Base-by-base conservation (phyloP, 1,284 basidiomycete species). In the Inonotus obliquus region DNA sequence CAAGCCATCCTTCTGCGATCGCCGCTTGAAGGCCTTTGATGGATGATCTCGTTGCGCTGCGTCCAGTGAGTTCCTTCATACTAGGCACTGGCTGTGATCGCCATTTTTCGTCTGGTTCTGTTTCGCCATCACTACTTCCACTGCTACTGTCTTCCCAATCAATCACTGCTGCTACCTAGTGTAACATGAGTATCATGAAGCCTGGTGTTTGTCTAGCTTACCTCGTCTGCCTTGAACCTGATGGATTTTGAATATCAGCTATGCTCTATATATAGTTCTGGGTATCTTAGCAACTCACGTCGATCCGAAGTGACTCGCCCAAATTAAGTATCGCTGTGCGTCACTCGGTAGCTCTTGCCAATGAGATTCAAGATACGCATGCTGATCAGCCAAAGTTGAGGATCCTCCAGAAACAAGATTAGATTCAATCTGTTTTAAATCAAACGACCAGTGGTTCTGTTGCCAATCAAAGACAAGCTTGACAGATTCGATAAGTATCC, bases 271-370 rank as follows among this genome's bases (percentile, higher is more conserved):
- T n/a, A n/a, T 5, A 51, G 14, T 4, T 54, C 21, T 45, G 27
- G 39, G 13, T 39, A 51, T 10, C 19, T 38, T 4, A 61, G 19
- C 14, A 5, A 75, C 79, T 62, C 67, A 86, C 85, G 83, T 85
- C 66, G 86, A 80, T 1, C 86, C 87, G 66, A 89, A 87, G 68
- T 87, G 82, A 6, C 83, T 82, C 11, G 86, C 86, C 86, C 86
- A 88, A 48, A 81, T 74, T 19, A 89, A 74, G 68, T 85, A 89
- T 65, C 82, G 86, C 63, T 76, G 75, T 0, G 85, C 84, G 63
- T 87, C 86, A 39, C 82, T 79, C 1, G 83, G 80, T n/a, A 89
- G 75, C 67, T 84, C 81, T 59, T 78, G 76, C 68, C 88, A 75
- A 61, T 85, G 84, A 11, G 79, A 74, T 44, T 80, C 77, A 38